Base-by-base conservation (phyloP, 2,329 filamentous ascomycete genomes). In the Escovopsis weberi region DNA sequence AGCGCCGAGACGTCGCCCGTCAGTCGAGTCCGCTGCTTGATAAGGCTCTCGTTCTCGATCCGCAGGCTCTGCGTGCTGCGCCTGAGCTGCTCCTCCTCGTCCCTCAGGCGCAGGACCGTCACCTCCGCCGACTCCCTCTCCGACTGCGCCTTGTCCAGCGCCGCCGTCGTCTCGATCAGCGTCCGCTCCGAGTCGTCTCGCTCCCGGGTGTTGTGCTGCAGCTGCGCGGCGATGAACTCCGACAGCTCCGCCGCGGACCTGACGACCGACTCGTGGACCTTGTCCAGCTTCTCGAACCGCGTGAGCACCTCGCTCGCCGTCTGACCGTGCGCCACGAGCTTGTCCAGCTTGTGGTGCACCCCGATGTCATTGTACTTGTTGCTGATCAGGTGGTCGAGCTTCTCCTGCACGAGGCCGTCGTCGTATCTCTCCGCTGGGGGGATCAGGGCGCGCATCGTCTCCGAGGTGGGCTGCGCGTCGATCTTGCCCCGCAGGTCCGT, bases 1-100 rank as follows among this genome's bases (percentile, higher is more conserved):
- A 98, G 74, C 8, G 86, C 85, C 5, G 87, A 88, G 1, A 98
- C 80, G 51, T 98, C 88, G 23, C 85, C 86, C 9, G 78, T 78
- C 26, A 95, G 69, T 43, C 81, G 77, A 38, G 80, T 78, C 67
- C 88, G 94, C 55, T 93, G 84, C 44, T 79, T 74, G 11, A 73
- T 70, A 43, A 96, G 68, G 40, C 78, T 76, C 46, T 94, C 86
- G 46, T 85, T 78, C 55, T 91, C 85, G 0, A 67, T 68, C 41
- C 74, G 71, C 26, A 88, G 64, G 8, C 66, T 60, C 18, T 73
- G 64, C 19, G 85, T 70, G 23, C 70, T 70, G 38, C 72, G 66
- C 28, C 67, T 69, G 19, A 78, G 59, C 36, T 68, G 64, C 18
- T 66, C 58, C 46, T 78, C 72, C 50, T 79, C 75, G 4, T 67